Base-by-base conservation (phyloP, 169 alveolate species). In the Plasmodium ovale region DNA sequence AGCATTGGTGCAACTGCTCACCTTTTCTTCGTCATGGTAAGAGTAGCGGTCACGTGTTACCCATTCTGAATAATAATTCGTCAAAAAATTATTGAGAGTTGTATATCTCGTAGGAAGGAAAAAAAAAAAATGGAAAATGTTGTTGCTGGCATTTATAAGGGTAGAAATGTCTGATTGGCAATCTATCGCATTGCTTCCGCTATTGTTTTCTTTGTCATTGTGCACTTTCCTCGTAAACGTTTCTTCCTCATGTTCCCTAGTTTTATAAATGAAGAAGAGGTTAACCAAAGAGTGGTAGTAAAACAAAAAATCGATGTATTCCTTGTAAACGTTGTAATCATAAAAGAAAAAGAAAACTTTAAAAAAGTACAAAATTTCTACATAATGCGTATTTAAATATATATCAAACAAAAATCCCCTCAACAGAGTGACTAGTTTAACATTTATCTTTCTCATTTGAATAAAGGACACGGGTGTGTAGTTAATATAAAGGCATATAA, bases 381-480 rank as follows among this genome's bases (percentile, higher is more conserved):
- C n/a, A 53, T 62, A 23, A 23, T 77, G 67, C 10, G 37, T 77
- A 68, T 77, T 77, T 49, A 77, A 53, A 23, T 60, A 54, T 39
- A 77, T 39, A 51, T 77, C 88, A 68, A 60, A 77, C 33, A 77
- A 39, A 35, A 77, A 60, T 3, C 25, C 12, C 62, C 53, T 77
- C 29, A 77, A 49, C 14, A 77, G 16, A 56, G 59, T 35, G 23
- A 64, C 59, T 27, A 77, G 29, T 29, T 77, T 42, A n/a, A 35
- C 21, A 3, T 77, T 65, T 47, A 77, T 77, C 25, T 60, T 77
- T 35, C 62, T 77, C 74, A 64, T 62, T 67, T 47, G 12, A 60
- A 77, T 77, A 68, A 77, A 77, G 16, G 88, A 77, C 23, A 77
- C 64, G 53, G 88, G 88, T 10, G 88, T 77, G 54, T 77, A 77